Evolutionary conservation across 192 early-diverging fungal genomes (phyloP), one percentile per base, ranked within the genome.

Genomic region (Gaertneriomyces sp.): DNA sequence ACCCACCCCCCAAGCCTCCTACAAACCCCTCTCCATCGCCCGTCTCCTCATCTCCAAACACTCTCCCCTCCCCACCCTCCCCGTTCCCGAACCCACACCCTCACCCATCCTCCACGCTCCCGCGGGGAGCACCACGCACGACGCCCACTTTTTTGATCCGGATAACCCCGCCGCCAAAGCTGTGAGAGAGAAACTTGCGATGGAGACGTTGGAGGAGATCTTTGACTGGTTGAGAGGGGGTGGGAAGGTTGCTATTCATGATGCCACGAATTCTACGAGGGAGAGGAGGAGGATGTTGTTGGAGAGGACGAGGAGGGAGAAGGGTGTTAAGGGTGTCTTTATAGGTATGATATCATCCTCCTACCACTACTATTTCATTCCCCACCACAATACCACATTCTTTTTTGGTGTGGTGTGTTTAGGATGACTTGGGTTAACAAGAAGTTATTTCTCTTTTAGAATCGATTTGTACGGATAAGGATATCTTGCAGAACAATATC

Each of bases 261-360:
- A 98, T 73, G 96, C 96, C 1, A 98, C 96, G 12, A 98, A 98
- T 72, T 95, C 95, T 46, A 96, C 92, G 0, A 72, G 88, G 12
- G 83, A 84, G 59, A 82, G 96, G 68, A 85, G 95, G 69, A 78
- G 79, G 17, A 55, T 65, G 33, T 50, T 76, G 42, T 57, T 76
- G 55, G 67, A 75, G 43, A 64, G 77, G 53, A 68, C 75, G 4
- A 42, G 40, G 33, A 4, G 45, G 45, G 74, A 74, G 54, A 60
- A 69, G 41, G 45, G 71, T 33, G 71, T 70, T 40, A 50, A 63
- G 51, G 70, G 61, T 8, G 45, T 79, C 25, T 83, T 79, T 54
- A 71, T 80, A 57, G 76, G 55, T 78, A 45, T n/a, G n/a, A n/a
- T n/a, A n/a, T n/a, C n/a, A n/a, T n/a, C n/a, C n/a, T n/a, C n/a